Base-by-base conservation (phyloP, 768 basidiomycete genomes). In the Boletus pseudopeckii region DNA sequence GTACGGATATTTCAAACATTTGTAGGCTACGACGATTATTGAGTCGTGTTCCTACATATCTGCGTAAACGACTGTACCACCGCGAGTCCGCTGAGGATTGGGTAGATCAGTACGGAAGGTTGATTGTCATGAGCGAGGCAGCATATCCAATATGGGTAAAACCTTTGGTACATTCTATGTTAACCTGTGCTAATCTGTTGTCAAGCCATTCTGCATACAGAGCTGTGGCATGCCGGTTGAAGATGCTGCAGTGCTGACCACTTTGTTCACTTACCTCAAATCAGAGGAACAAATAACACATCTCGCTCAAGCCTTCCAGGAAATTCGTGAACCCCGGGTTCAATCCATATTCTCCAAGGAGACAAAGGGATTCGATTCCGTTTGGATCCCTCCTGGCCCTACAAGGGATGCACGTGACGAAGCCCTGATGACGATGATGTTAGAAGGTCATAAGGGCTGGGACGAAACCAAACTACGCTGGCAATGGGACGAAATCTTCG, bases 81-180 rank as follows among this genome's bases (percentile, higher is more conserved):
- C 70, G 59, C 17, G 55, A 68, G 17, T 68, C 71, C 28, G 67
- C 79, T n/a, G 81, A 84, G 24, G 76, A 73, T 30, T 76, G 80
- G 69, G 76, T 77, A 11, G 82, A 83, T 55, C 75, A 80, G 32
- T 62, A 72, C 11, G 80, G 78, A 30, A 73, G 76, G 53, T 61
- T 84, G 37, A 78, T 81, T 24, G 62, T 85, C 33, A 75, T 84
- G 42, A 80, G 84, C 45, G 82, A 85, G 56, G 80, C 83, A 8
- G 82, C 81, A 8, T 83, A 84, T 68, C 80, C 85, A 7, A 71
- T 80, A 56, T 70, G 80, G 68, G 83, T 80, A 58, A 58, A 70
- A 62, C 11, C 22, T 41, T 26, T 13, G 20, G 3, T 33, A 7
- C 10, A 18, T 13, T 49, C 28, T 0, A 26, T 45, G 15, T 18